A percentile compares a stretch with the other conserved stretches of the same genome.
These are phyloP conservation scores for Rhypophila decipiens DNA, from an alignment of 495 filamentous ascomycete species.

Conservation along the genomic window DNA sequence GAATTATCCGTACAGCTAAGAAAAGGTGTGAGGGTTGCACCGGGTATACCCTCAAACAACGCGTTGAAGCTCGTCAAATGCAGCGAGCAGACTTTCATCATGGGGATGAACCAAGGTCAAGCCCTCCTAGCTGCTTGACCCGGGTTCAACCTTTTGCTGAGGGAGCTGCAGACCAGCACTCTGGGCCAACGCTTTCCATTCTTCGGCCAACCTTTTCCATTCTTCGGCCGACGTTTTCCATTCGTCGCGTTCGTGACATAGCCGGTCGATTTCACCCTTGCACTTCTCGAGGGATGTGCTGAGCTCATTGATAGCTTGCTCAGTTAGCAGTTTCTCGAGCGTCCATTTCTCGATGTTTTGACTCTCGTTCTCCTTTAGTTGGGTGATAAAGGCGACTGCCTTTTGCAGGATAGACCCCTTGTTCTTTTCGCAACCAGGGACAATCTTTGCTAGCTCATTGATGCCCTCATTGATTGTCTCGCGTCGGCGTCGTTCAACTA, in stretches of 20 bases:
- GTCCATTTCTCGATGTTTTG: conserved; percentile 96
- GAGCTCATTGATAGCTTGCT: conserved; percentile 89
- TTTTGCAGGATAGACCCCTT: conserved; percentile 95
- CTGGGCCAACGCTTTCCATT: conserved; percentile 79
- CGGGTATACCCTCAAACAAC: conserved; percentile 7
- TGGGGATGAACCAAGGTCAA: background rate
- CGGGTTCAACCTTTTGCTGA: conserved; percentile 38
- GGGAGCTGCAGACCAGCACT: conserved; percentile 58
- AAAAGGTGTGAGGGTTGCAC: conserved; percentile 6
- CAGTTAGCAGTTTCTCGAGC: conserved; percentile 87
- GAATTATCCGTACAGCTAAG: background rate
- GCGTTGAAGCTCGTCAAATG: too few species aligned
- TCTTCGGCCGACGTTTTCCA: too few species aligned
- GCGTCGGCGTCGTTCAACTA: conserved; percentile 93
- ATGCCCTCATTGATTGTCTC: conserved; percentile 99
- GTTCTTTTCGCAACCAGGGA: conserved; percentile 97
- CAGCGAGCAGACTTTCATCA: background rate
- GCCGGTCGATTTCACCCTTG: conserved; percentile 68
- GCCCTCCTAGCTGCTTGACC: conserved; percentile 18
- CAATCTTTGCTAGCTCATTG: conserved; percentile 95
- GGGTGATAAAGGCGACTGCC: conserved; percentile 87
- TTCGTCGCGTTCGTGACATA: conserved; percentile 69
- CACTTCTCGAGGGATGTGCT: conserved; percentile 83
- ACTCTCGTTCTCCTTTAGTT: conserved; percentile 89
- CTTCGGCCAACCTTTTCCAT: too few species aligned